phyloP scores from a whole-genome alignment of 164 flowering plant genomes.

The Tetrastigma voinierianum region DNA sequence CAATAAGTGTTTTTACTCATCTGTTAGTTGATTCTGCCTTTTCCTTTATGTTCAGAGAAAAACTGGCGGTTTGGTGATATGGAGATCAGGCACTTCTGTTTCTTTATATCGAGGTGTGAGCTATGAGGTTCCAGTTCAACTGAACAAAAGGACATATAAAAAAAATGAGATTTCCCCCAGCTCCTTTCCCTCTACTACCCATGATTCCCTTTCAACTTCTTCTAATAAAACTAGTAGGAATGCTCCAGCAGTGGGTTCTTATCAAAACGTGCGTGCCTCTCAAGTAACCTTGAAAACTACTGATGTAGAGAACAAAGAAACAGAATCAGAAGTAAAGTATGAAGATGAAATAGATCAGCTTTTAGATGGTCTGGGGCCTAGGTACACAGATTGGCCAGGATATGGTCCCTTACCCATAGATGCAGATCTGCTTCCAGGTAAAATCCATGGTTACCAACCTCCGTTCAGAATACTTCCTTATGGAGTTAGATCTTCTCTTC shows the following conservation, averaged over 20 bases:
- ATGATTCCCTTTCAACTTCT: slow-evolving; percentile 12
- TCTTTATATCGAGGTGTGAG: slow-evolving; percentile 76
- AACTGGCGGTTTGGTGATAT: slow-evolving; percentile 94
- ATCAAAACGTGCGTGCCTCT: slow-evolving; percentile 12
- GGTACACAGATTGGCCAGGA: slow-evolving; percentile 90
- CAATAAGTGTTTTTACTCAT: too few species aligned
- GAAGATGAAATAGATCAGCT: slow-evolving; percentile 81
- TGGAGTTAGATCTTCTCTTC: slow-evolving; percentile 66
- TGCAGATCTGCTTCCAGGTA: slow-evolving; percentile 86
- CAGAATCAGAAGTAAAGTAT: slow-evolving; percentile 50
- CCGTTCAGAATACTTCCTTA: slow-evolving; percentile 92
- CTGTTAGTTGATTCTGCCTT: not conserved
- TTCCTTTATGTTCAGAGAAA: slow-evolving; percentile 53
- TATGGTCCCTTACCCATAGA: slow-evolving; percentile 84
- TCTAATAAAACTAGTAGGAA: slow-evolving; percentile 14
- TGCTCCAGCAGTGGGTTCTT: slow-evolving; percentile 19
- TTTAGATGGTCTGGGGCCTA: slow-evolving; percentile 79
- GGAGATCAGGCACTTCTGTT: slow-evolving; percentile 89
- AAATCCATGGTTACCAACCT: slow-evolving; percentile 67
- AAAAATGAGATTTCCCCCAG: slow-evolving; percentile 19
- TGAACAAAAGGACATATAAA: slow-evolving; percentile 27
- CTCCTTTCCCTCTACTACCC: too few species aligned
- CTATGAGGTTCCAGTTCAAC: slow-evolving; percentile 49
- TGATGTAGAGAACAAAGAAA: slow-evolving; percentile 24
- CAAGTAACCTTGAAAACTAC: slow-evolving; percentile 18